Base-by-base conservation (phyloP, 2,329 filamentous ascomycete genomes). In the Fusarium siculi region DNA sequence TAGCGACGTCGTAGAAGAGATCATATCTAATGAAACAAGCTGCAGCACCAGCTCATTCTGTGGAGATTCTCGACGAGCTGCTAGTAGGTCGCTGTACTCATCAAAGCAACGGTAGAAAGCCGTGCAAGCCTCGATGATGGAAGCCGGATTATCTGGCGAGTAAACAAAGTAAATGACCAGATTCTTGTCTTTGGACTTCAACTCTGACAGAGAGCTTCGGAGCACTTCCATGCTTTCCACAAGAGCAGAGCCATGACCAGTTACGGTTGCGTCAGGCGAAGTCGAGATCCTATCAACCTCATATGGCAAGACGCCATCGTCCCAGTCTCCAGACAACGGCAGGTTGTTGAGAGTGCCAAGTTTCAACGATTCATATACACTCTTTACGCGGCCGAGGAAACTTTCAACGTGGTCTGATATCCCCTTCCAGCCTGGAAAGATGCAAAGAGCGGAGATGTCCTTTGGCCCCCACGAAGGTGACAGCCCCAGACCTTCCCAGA, bases 401-500 rank as follows among this genome's bases (percentile, higher is more conserved):
- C 84, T 86, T 19, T 86, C 83, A 10, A 91, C 87, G 54, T 89
- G 88, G 47, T 90, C 88, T 42, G 84, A 81, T 75, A 96, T 83
- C 4, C 92, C 90, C 34, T 88, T 87, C 75, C 89, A 89, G 56
- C 87, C 85, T 0, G 93, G 93, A 71, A 92, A 93, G 4, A 96
- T 84, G 77, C 92, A 94, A 53, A 93, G 88, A 1, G 91, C 88
- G 40, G 88, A 86, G 36, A 96, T 84, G 68, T 96, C 89, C 80
- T 97, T 97, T 12, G 85, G 78, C 1, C 93, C 92, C 66, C 89
- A 89, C 14, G 89, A 89, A 7, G 94, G 94, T 4, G 90, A 90
- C 4, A 97, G 85, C 1, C 93, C 93, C 23, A 97, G 84, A 52
- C 91, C 91, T 78, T 96, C 93, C 94, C 94, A 97, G 77, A 96